Evolutionary conservation across 139 green algal species (phyloP), one percentile per base, ranked within the genome.

Genomic region (Haematococcus lacustris): DNA sequence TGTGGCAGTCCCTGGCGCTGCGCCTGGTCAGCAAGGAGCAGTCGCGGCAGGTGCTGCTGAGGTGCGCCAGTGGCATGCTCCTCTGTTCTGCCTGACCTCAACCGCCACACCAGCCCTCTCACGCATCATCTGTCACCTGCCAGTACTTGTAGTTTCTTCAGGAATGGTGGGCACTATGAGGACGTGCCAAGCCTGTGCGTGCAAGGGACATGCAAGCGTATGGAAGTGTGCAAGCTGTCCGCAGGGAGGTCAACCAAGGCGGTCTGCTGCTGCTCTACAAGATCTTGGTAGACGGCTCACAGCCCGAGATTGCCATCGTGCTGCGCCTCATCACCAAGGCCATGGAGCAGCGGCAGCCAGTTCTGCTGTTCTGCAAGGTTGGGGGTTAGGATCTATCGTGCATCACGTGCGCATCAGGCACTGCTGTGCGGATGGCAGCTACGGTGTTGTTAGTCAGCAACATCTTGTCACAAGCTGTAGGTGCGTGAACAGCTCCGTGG

Each of bases 291-390:
- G 79, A 85, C 35, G 69, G 33, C 17, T 61, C 75, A 1, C 33
- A 59, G 43, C 71, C 72, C 3, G 79, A 85, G 72, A 66, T 81
- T 1, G n/a, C 26, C 3, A 32, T 32, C 3, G 66, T 57, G 3
- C 33, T 79, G 74, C 30, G 25, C 23, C 28, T 75, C 23, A 74
- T 79, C 30, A 34, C 61, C 6, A 17, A n/a, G 7, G 37, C 17
- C 1, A 39, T 73, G n/a, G 38, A 78, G 38, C 38, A 38, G 1
- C 30, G 51, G 17, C 35, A 51, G 37, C 75, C 80, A 1, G 67
- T 81, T 34, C 70, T 93, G 66, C 85, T 93, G 74, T 93, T 93
- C 74, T 93, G 89, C 77, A 89, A 85, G 66, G 69, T 85, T 2
- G 64, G 68, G 5, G 38, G 13, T 40, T 28, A 3, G 6, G 32